Evolutionary conservation across 768 basidiomycete species (phyloP).

Genomic region (Phanerochaete carnosa): DNA sequence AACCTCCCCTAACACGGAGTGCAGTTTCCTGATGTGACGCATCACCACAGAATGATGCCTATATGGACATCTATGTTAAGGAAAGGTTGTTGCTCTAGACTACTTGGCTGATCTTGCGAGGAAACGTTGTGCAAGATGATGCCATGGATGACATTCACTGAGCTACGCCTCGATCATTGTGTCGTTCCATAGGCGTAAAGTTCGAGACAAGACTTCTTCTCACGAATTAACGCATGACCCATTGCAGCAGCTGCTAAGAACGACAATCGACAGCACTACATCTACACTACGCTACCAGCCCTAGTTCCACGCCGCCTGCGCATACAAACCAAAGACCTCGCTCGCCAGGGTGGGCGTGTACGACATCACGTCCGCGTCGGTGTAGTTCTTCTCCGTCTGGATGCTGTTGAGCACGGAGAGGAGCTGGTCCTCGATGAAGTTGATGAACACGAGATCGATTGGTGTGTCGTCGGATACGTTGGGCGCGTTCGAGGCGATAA

Average conservation of each 20-base stretch:
- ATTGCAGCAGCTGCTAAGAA: background rate
- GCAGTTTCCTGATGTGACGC: background rate
- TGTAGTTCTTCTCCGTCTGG: slow-evolving; percentile 49
- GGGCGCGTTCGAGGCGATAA: slow-evolving; percentile 55
- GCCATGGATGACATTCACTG: too few relatives aligned
- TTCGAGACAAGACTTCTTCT: too few relatives aligned
- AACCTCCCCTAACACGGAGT: too few relatives aligned
- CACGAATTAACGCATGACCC: too few relatives aligned
- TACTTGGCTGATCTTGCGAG: too few relatives aligned
- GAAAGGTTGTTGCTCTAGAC: too few relatives aligned
- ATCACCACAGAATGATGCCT: slow-evolving; percentile 28
- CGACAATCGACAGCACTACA: background rate
- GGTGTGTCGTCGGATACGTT: slow-evolving; percentile 43
- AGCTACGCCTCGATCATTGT: too few relatives aligned
- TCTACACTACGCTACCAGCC: background rate
- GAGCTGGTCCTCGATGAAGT: slow-evolving; percentile 58
- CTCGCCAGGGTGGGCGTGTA: slow-evolving; percentile 55
- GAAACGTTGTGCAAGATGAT: too few relatives aligned
- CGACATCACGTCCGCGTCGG: slow-evolving; percentile 43
- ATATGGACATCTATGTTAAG: slow-evolving; percentile 29
- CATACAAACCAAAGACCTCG: slow-evolving; percentile 54
- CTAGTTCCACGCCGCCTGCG: slow-evolving; percentile 36
- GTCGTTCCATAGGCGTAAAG: too few relatives aligned
- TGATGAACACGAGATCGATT: slow-evolving; percentile 74
- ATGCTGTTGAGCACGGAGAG: slow-evolving; percentile 53